Evolutionary conservation across 352 stramenopile genomes (phyloP).

Genomic region (Phytopythium boreale): DNA sequence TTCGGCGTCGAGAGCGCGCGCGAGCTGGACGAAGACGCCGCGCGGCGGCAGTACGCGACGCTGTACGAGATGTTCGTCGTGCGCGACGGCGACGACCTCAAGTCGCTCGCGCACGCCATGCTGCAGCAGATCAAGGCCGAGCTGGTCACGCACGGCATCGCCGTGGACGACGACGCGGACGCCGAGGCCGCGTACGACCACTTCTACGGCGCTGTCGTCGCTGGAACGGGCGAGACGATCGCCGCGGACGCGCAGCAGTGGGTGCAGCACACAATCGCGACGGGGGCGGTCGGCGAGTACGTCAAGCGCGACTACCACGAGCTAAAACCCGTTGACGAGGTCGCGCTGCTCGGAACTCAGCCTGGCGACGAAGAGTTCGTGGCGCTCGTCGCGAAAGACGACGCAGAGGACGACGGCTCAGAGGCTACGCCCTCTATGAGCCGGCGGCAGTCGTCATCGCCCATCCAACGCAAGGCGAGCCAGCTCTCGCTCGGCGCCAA

Average conservation of each 20-base stretch:
- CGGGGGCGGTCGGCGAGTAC: constrained; percentile 36
- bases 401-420: constrained; percentile 20
- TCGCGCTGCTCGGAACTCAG: constrained; percentile 37
- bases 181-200: constrained; percentile 61
- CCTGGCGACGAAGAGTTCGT: constrained; percentile 61
- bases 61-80: constrained; percentile 71
- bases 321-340: constrained; percentile 52
- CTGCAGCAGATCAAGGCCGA: constrained; percentile 69
- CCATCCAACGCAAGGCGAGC: constrained; percentile 37
- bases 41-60: constrained; percentile 35
- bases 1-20: constrained; percentile 37
- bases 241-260: constrained; percentile 66
- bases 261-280: constrained; percentile 46
- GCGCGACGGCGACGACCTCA: constrained; percentile 65
- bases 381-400: constrained; percentile 41
- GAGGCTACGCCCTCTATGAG: constrained; percentile 8
- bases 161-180: constrained; percentile 51
- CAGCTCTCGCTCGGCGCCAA: constrained; percentile 7
- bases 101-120: constrained; percentile 46
- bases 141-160: constrained; percentile 49
- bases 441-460: constrained; percentile 19
- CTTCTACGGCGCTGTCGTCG: constrained; percentile 55
- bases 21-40: constrained; percentile 16
- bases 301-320: constrained; percentile 69
- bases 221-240: constrained; percentile 47